Percentiles rank a stretch among this genome's conserved stretches.
Conservation (phyloP, 2,329 filamentous ascomycete species). For the Grosmannia penicillata region DNA sequence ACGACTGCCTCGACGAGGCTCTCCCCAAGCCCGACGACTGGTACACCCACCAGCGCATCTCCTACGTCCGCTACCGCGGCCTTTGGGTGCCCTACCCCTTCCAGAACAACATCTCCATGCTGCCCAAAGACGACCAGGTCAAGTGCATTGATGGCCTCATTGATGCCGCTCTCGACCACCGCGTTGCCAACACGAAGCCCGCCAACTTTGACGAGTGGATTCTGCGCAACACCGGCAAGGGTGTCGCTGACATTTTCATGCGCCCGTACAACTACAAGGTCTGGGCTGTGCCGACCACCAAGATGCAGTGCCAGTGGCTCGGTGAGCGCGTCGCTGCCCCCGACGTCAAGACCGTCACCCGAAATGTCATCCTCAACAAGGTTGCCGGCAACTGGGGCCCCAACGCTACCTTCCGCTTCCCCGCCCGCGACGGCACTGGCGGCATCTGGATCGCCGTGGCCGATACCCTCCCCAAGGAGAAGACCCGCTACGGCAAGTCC, state of each 20-base stretch:
- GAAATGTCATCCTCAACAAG: constrained; percentile 93
- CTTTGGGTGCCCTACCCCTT: constrained; percentile 98
- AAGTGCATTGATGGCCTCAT: constrained; percentile 91
- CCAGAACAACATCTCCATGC: constrained; percentile 99
- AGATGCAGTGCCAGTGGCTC: constrained; percentile 99
- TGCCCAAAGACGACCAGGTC: constrained; percentile 95
- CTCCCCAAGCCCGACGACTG: constrained; percentile 88
- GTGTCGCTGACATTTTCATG: constrained; percentile 94
- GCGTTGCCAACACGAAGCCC: constrained; percentile 80
- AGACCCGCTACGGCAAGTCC: constrained; percentile 77
- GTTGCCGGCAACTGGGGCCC: constrained; percentile 95
- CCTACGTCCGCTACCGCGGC: constrained; percentile 92
- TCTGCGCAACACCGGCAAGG: constrained; percentile 74
- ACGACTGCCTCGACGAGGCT: constrained; percentile 95
- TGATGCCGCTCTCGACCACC: constrained; percentile 76
- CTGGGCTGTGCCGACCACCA: constrained; percentile 95
- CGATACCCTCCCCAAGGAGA: constrained; percentile 81
- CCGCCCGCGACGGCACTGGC: constrained; percentile 85
- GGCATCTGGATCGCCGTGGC: constrained; percentile 98
- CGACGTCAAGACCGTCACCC: constrained; percentile 83
- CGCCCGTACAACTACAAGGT: constrained; percentile 99
- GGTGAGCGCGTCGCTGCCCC: constrained; percentile 96
- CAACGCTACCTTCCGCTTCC: constrained; percentile 97
- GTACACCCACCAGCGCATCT: constrained; percentile 97
- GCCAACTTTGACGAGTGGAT: constrained; percentile 99